A percentile compares a stretch with the other conserved stretches of the same genome.
These are phyloP conservation scores for Isatis lusitanica DNA, from an alignment of 441 rosid species.

Conservation along the genomic window DNA sequence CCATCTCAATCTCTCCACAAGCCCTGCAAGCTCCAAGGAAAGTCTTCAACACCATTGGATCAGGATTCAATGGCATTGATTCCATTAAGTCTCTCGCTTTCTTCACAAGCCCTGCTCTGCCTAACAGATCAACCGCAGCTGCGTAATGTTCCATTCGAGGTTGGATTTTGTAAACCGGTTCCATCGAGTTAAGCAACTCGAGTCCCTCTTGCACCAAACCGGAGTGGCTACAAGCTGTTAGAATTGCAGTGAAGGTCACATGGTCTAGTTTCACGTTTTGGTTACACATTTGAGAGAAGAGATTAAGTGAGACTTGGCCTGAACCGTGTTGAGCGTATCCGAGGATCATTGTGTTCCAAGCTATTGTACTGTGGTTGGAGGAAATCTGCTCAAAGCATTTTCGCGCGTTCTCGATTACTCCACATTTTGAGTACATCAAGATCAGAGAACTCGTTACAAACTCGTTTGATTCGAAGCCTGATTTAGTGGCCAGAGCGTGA, in stretches of 20 bases:
- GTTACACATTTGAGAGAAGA: slow-evolving; percentile 51
- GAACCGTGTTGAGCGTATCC: slow-evolving; percentile 75
- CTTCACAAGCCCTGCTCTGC: slow-evolving; percentile 57
- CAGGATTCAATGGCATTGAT: slow-evolving; percentile 66
- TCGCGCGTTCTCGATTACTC: slow-evolving; percentile 55
- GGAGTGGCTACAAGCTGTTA: slow-evolving; percentile 82
- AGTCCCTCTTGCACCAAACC: slow-evolving; percentile 69
- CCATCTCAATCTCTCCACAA: slow-evolving; percentile 66
- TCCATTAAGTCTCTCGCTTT: slow-evolving; percentile 60
- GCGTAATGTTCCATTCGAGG: slow-evolving; percentile 80
- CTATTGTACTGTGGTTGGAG: slow-evolving; percentile 48
- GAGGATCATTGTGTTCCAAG: slow-evolving; percentile 70
- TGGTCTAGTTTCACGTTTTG: slow-evolving; percentile 53
- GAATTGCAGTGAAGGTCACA: slow-evolving; percentile 63
- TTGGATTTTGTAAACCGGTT: slow-evolving; percentile 51
- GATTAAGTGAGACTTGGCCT: slow-evolving; percentile 49
- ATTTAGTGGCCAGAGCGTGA: slow-evolving; percentile 57
- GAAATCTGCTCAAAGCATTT: slow-evolving; percentile 54
- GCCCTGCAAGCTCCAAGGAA: slow-evolving; percentile 70
- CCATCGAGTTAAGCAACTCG: slow-evolving; percentile 55
- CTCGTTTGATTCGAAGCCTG: slow-evolving; percentile 58
- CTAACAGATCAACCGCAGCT: slow-evolving; percentile 70
- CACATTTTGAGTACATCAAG: slow-evolving; percentile 80
- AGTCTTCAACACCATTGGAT: slow-evolving; percentile 71
- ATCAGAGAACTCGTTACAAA: slow-evolving; percentile 75